phyloP scores from a whole-genome alignment of 192 early-diverging fungal genomes.

The Phlyctochytrium bullatum region DNA sequence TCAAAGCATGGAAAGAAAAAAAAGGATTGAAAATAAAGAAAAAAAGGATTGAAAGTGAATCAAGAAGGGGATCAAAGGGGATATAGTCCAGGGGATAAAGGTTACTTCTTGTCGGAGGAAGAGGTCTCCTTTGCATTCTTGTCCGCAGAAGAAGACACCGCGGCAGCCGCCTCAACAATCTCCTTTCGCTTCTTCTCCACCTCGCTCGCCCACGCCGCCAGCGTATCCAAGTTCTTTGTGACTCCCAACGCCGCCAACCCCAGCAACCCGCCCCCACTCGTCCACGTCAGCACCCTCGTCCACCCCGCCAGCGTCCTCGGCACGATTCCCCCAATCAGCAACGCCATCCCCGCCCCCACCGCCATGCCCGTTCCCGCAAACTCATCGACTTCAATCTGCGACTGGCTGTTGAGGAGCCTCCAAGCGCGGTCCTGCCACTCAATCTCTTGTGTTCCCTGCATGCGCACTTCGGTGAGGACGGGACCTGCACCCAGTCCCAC shows the following conservation, averaged over 20 bases:
- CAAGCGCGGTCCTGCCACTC: slow-evolving; percentile 12
- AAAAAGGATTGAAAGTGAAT: too few species aligned
- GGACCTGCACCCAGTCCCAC: neutral
- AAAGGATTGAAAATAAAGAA: too few species aligned
- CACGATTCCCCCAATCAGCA: neutral
- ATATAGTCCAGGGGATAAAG: too few species aligned
- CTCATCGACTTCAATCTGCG: neutral
- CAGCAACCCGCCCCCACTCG: neutral
- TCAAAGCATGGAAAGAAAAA: too few species aligned
- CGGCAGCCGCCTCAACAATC: too few species aligned
- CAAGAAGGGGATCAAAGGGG: too few species aligned
- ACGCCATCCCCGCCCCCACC: neutral
- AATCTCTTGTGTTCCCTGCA: slow-evolving; percentile 2
- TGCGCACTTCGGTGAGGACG: neutral
- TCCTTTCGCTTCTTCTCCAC: neutral
- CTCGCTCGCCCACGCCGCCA: neutral
- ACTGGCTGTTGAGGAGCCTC: neutral
- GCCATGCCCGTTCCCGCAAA: neutral
- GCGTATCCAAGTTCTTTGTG: neutral
- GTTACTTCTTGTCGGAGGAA: too few species aligned
- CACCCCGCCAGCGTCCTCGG: neutral
- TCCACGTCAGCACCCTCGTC: neutral
- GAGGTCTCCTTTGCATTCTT: too few species aligned
- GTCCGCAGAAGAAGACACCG: too few species aligned
- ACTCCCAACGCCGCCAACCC: neutral